Evolutionary conservation across 257 asterid species (phyloP).

Genomic region (Coffea eugenioides): DNA sequence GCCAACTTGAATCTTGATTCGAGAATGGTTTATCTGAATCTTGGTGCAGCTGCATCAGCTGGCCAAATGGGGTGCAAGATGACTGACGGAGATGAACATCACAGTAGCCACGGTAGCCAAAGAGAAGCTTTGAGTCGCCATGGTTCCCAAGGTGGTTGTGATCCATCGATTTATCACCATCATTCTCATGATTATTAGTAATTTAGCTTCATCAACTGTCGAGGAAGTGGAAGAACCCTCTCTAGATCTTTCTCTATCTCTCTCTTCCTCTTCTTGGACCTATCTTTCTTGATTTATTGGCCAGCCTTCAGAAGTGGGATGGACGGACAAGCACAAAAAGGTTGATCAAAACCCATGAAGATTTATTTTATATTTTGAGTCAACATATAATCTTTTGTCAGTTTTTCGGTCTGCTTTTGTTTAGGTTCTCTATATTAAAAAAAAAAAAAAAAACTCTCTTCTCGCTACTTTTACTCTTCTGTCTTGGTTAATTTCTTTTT

Average conservation of each 20-base stretch:
- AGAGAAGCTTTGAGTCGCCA: conserved; percentile 52
- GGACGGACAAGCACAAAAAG: background rate
- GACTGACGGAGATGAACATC: conserved; percentile 46
- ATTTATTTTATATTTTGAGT: conserved; percentile 6
- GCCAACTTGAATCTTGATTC: conserved; percentile 54
- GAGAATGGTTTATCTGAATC: conserved; percentile 76
- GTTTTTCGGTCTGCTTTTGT: background rate
- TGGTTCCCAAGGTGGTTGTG: conserved; percentile 27
- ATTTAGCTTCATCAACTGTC: background rate
- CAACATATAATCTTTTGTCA: conserved; percentile 9
- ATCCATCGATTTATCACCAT: conserved; percentile 64
- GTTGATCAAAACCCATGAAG: conserved; percentile 4
- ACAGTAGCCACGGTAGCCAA: conserved; percentile 43
- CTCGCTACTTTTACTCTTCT: background rate
- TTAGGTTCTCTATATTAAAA: background rate
- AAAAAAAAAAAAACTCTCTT: background rate
- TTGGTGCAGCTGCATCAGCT: conserved; percentile 46
- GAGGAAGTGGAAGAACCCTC: background rate
- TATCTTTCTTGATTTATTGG: background rate
- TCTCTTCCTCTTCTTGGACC: background rate
- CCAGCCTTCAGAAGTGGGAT: background rate
- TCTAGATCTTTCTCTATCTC: background rate
- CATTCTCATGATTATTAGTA: conserved; percentile 59
- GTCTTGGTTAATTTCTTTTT: conserved; percentile 3
- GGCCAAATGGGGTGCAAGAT: conserved; percentile 44